These are phyloP conservation scores for Afroboletus lepidellus DNA, from an alignment of 1,284 basidiomycete genomes.

Conservation along the genomic window DNA sequence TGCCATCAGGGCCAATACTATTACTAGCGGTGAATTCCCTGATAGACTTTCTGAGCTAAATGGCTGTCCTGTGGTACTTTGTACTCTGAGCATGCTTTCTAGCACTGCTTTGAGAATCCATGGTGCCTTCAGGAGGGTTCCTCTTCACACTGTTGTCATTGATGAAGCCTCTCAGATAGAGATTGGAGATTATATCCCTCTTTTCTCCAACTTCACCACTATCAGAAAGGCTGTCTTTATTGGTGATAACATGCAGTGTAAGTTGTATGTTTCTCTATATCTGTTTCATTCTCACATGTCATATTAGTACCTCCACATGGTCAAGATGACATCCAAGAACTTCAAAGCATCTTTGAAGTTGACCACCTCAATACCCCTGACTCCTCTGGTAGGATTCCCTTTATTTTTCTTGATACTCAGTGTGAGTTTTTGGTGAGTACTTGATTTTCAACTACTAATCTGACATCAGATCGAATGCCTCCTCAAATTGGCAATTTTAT, in stretches of 20 bases:
- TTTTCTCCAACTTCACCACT: constrained; percentile 30
- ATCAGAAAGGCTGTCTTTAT: constrained; percentile 39
- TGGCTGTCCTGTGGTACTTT: constrained; percentile 36
- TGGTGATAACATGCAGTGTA: constrained; percentile 49
- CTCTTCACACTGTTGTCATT: constrained; percentile 40
- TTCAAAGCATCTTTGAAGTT: constrained; percentile 61
- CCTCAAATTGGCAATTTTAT: constrained; percentile 71
- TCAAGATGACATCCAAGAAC: constrained; percentile 47
- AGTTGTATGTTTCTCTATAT: constrained; percentile 12
- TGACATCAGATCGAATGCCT: constrained; percentile 67
- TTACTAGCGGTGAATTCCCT: constrained; percentile 35
- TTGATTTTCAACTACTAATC: constrained; percentile 1
- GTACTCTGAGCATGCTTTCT: constrained; percentile 72
- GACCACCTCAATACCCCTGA: constrained; percentile 39
- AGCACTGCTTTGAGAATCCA: constrained; percentile 35
- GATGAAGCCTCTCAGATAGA: constrained; percentile 54
- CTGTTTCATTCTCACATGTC: neutral
- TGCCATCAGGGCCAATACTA: constrained; percentile 35
- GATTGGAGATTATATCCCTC: constrained; percentile 40
- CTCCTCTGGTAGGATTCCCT: constrained; percentile 25
- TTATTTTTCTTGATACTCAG: constrained; percentile 55
- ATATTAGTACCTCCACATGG: constrained; percentile 56
- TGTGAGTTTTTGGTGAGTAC: constrained; percentile 40
- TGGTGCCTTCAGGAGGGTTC: constrained; percentile 28
- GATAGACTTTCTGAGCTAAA: constrained; percentile 22